Conservation (phyloP, 495 filamentous ascomycete genomes). For the Chaetomidium leptoderma region DNA sequence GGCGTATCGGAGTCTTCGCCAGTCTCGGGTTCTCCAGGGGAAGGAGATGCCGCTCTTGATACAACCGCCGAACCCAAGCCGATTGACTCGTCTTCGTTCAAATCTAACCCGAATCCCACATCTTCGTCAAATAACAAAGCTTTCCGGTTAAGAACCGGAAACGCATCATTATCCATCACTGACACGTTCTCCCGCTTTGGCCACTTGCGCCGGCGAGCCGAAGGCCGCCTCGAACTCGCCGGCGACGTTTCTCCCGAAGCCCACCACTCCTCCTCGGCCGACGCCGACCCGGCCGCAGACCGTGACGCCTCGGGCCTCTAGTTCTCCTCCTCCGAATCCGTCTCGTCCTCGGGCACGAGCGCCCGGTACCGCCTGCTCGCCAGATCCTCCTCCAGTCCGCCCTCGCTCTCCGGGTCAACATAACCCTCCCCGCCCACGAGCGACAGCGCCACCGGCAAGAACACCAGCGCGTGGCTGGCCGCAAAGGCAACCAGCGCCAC, state of each 20-base stretch:
- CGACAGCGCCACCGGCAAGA: constrained; percentile 85
- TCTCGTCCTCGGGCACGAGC: constrained; percentile 32
- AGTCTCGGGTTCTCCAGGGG: too few relatives aligned
- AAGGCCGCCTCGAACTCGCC: too few relatives aligned
- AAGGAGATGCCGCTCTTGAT: too few relatives aligned
- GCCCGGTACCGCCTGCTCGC: constrained; percentile 44
- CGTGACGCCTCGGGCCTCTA: neutral
- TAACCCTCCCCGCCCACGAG: constrained; percentile 86
- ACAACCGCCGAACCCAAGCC: neutral
- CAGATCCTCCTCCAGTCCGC: constrained; percentile 82
- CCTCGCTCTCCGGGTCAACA: constrained; percentile 74
- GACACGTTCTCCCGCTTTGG: neutral
- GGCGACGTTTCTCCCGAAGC: too few relatives aligned
- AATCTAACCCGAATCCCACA: neutral
- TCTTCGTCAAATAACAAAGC: neutral
- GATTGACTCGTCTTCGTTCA: neutral
- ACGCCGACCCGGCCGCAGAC: neutral
- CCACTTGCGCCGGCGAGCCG: neutral
- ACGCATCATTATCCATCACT: neutral
- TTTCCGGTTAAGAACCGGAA: neutral
- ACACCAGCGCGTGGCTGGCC: constrained; percentile 83
- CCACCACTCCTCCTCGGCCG: neutral
- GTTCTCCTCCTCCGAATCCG: constrained; percentile 38
- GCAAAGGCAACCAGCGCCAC: constrained; percentile 83
- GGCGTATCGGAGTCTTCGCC: too few relatives aligned